Percentiles rank a stretch among this genome's conserved stretches.
These are phyloP conservation scores for Cutaneotrichosporon cavernicola DNA, from an alignment of 1,284 basidiomycete genomes.

Conservation along the genomic window DNA sequence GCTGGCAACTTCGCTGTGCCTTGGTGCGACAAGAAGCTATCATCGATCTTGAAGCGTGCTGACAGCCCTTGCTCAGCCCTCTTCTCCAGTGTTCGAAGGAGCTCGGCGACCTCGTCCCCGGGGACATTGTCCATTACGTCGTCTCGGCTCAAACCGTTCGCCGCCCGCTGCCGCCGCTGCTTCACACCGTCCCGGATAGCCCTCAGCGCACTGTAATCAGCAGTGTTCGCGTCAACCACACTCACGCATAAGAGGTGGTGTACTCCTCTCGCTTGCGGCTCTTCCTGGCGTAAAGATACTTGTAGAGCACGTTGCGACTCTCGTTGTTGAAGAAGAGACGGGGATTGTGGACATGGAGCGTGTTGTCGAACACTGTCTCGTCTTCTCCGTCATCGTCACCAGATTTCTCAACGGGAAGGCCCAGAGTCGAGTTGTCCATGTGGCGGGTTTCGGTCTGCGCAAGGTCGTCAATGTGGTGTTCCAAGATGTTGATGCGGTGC, in stretches of 20 bases:
- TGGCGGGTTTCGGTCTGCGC: conserved; percentile 32
- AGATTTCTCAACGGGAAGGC: neutral
- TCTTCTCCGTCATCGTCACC: conserved; percentile 7
- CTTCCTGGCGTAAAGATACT: conserved; percentile 83
- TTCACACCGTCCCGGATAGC: conserved; percentile 37
- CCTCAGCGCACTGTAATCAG: conserved; percentile 29
- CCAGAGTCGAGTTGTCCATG: conserved; percentile 40
- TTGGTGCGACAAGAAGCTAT: conserved; percentile 24
- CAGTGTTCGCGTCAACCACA: conserved; percentile 10
- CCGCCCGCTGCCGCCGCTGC: conserved; percentile 23
- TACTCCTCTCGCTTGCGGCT: conserved; percentile 76
- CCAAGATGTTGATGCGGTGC: conserved; percentile 34
- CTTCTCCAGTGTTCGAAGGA: conserved; percentile 27
- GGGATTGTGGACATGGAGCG: conserved; percentile 86
- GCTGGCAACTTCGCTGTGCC: conserved; percentile 24
- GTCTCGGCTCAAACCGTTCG: conserved; percentile 25
- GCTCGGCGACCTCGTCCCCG: conserved; percentile 9
- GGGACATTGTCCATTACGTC: conserved; percentile 10
- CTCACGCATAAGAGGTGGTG: conserved; percentile 78
- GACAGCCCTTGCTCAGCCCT: conserved; percentile 22
- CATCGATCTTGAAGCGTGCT: conserved; percentile 28
- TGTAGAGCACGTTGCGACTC: conserved; percentile 77
- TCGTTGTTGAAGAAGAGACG: conserved; percentile 76
- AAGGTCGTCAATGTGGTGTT: conserved; percentile 35
- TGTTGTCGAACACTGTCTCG: conserved; percentile 64